A percentile compares a stretch with the other conserved stretches of the same genome.
Conservation (phyloP, 1,284 basidiomycete genomes). For the Marasmius oreades region DNA sequence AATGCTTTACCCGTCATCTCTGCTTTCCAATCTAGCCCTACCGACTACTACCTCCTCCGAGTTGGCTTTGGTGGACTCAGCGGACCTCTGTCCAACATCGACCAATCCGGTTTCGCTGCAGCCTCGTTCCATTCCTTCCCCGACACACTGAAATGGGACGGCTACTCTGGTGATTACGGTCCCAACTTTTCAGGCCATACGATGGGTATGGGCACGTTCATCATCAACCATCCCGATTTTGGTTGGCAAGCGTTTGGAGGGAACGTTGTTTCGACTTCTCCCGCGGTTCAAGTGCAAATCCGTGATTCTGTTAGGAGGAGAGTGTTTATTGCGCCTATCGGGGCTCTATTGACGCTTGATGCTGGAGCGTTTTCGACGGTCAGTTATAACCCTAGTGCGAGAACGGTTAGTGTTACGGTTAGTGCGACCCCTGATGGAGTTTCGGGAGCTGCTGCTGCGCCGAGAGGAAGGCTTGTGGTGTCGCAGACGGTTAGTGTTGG, state of each 20-base stretch:
- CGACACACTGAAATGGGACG: conserved; percentile 58
- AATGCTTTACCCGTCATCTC: conserved; percentile 53
- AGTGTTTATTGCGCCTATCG: conserved; percentile 50
- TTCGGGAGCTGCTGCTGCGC: neutral
- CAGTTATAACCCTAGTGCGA: conserved; percentile 1
- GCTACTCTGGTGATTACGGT: conserved; percentile 58
- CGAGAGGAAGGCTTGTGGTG: neutral
- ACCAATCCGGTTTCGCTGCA: conserved; percentile 51
- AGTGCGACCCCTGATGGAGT: neutral
- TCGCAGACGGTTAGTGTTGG: conserved; percentile 1
- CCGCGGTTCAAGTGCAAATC: conserved; percentile 40
- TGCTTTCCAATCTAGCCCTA: conserved; percentile 44
- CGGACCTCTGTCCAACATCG: conserved; percentile 53
- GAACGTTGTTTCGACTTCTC: conserved; percentile 37
- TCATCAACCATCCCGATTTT: conserved; percentile 53
- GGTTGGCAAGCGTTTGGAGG: conserved; percentile 65
- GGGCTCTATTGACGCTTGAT: conserved; percentile 44
- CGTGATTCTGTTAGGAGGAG: conserved; percentile 48
- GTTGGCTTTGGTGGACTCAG: conserved; percentile 50
- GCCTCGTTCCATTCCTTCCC: conserved; percentile 60
- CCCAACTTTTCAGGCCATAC: conserved; percentile 57
- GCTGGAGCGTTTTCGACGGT: conserved; percentile 46
- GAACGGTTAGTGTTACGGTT: neutral
- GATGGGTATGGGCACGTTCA: conserved; percentile 50
- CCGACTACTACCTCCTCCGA: conserved; percentile 50